These are phyloP conservation scores for Eimeria necatrix DNA, from an alignment of 169 alveolate genomes.

Conservation along the genomic window DNA sequence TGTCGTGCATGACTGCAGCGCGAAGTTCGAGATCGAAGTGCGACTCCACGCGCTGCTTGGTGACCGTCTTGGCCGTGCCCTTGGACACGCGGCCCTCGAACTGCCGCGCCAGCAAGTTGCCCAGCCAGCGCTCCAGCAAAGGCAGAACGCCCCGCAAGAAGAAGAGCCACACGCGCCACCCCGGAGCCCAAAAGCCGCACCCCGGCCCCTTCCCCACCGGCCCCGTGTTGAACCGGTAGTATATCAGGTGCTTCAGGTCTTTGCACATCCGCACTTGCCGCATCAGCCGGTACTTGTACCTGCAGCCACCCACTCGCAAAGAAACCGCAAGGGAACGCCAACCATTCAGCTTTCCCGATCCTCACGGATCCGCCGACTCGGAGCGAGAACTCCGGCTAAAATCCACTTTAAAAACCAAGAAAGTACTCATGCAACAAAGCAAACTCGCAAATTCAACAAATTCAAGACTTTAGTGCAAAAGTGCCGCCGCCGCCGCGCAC, in stretches of 20 bases:
- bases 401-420: background rate
- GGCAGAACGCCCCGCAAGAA: conserved; percentile 99
- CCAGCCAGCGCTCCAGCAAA: conserved; percentile 99
- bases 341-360: too few species aligned
- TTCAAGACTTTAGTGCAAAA: too few species aligned
- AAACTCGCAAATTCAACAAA: too few species aligned
- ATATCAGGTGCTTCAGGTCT: conserved; percentile 99
- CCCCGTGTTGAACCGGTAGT: conserved; percentile 99
- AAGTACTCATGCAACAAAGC: background rate
- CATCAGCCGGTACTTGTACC: conserved; percentile 99
- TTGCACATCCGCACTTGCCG: conserved; percentile 99
- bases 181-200: conserved; percentile 99
- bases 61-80: conserved; percentile 99
- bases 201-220: conserved; percentile 99
- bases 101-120: conserved; percentile 98
- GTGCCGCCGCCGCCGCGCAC: too few species aligned
- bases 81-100: conserved; percentile 99
- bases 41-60: conserved; percentile 99
- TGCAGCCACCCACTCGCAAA: too few species aligned
- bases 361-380: background rate
- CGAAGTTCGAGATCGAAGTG: conserved; percentile 99
- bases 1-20: conserved; percentile 99
- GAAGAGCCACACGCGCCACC: conserved; percentile 99
- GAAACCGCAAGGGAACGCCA: too few species aligned
- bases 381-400: background rate